Evolutionary conservation across 2,329 filamentous ascomycete genomes (phyloP).

Genomic region (Cytospora leucostoma): DNA sequence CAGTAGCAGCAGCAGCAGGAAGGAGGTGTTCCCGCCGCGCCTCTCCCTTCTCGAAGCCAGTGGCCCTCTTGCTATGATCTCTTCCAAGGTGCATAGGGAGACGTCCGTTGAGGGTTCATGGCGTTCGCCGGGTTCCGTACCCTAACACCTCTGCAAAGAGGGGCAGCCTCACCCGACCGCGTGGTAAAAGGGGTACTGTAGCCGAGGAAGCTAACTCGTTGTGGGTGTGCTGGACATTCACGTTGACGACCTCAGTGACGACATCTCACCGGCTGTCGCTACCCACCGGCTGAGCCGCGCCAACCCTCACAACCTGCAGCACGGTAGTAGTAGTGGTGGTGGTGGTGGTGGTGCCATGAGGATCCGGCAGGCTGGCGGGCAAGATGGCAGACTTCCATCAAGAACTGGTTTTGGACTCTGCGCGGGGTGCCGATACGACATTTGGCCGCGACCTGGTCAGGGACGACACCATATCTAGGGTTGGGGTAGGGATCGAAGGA

Average conservation of each 20-base stretch:
- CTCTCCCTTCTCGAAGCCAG: background rate
- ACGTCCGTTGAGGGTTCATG: background rate
- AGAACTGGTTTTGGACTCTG: background rate
- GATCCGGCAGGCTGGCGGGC: background rate
- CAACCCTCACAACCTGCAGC: background rate
- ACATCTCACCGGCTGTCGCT: background rate
- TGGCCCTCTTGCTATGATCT: too few species aligned
- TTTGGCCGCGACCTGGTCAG: background rate
- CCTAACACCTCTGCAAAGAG: background rate
- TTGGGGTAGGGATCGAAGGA: conserved; percentile 5
- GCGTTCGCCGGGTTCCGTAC: conserved; percentile 22
- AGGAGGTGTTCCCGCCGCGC: background rate
- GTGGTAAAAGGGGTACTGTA: conserved; percentile 25
- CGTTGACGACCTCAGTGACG: background rate
- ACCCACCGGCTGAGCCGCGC: background rate
- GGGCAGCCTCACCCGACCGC: conserved; percentile 8
- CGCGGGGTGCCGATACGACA: background rate
- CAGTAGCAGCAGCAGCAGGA: background rate
- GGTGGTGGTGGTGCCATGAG: conserved; percentile 1
- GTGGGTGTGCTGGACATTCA: conserved; percentile 4
- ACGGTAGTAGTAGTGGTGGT: background rate
- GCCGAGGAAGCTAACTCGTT: conserved; percentile 13
- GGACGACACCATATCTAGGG: background rate
- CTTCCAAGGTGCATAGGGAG: background rate
- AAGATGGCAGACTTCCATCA: background rate